These are phyloP conservation scores for Nymphaea colorata DNA, from an alignment of 164 flowering plant genomes.

Conservation along the genomic window DNA sequence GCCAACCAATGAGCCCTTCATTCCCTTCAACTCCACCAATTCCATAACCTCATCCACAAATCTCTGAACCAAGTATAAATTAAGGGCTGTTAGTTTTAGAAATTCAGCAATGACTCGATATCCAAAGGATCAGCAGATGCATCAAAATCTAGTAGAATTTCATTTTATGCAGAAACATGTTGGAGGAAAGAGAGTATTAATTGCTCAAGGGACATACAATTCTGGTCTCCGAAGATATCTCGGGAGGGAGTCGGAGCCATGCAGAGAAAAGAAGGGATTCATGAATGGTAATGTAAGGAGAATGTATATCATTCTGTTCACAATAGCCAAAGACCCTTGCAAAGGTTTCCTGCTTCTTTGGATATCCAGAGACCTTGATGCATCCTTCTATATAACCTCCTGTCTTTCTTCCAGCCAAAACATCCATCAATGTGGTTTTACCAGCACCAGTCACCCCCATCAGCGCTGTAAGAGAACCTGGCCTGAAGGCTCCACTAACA, in stretches of 20 bases:
- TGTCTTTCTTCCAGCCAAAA: constrained; percentile 56
- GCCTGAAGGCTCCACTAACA: constrained; percentile 24
- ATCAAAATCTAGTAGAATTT: too few relatives aligned
- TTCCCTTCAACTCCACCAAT: constrained; percentile 62
- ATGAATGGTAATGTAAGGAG: constrained; percentile 20
- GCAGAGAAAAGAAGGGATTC: constrained; percentile 94
- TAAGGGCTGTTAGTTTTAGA: too few relatives aligned
- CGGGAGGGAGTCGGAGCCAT: constrained; percentile 76
- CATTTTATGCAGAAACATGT: not conserved
- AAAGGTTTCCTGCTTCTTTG: constrained; percentile 82
- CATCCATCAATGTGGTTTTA: constrained; percentile 40
- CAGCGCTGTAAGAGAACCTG: constrained; percentile 23
- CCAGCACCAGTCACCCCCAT: constrained; percentile 86
- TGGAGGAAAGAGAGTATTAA: not conserved
- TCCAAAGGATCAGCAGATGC: too few relatives aligned
- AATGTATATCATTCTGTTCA: constrained; percentile 23
- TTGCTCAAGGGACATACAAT: constrained; percentile 1
- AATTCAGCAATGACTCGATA: too few relatives aligned
- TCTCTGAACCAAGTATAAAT: constrained; percentile 20
- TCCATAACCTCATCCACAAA: constrained; percentile 92
- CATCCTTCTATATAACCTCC: constrained; percentile 67
- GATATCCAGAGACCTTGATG: constrained; percentile 72
- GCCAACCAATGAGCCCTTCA: constrained; percentile 84
- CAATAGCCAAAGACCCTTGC: constrained; percentile 64
- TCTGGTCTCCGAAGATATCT: constrained; percentile 20